Conservation (phyloP, 805 yeast species). For the Ogataea nonfermentans region DNA sequence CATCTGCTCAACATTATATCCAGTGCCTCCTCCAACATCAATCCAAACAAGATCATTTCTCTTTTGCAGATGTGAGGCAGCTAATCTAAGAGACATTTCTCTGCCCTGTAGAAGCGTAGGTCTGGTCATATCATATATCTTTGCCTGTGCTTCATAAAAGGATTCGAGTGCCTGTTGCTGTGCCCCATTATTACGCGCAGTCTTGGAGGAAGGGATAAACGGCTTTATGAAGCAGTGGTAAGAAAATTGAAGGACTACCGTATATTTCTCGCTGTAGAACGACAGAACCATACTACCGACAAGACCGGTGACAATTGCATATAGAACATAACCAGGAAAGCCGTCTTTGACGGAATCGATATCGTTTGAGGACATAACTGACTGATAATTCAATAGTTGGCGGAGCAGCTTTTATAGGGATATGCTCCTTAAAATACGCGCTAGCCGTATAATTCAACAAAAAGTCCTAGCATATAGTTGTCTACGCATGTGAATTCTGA, state of each 20-base stretch:
- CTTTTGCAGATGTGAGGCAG: constrained; percentile 52
- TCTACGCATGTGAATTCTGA: constrained; percentile 1
- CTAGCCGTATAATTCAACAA: constrained; percentile 3
- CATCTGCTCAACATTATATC: constrained; percentile 79
- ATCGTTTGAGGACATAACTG: not conserved
- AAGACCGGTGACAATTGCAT: constrained; percentile 3
- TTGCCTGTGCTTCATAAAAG: constrained; percentile 76
- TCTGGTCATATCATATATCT: constrained; percentile 72
- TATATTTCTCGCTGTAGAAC: constrained; percentile 11
- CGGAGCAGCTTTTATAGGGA: too few relatives aligned
- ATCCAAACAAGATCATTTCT: constrained; percentile 59
- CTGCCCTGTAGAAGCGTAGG: constrained; percentile 66
- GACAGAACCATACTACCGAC: constrained; percentile 4
- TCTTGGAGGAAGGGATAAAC: constrained; percentile 36
- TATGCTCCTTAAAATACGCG: too few relatives aligned
- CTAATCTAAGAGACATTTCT: constrained; percentile 57
- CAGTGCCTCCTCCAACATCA: constrained; percentile 87
- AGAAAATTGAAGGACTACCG: constrained; percentile 31
- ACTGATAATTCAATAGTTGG: not conserved
- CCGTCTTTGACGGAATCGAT: constrained; percentile 1
- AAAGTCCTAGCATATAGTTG: not conserved
- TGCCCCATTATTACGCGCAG: constrained; percentile 28
- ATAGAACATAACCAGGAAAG: constrained; percentile 1
- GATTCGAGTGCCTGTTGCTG: constrained; percentile 65
- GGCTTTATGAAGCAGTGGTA: constrained; percentile 63